Evolutionary conservation across 108 stramenopile species (phyloP), one percentile per base, ranked within the genome.

Genomic region (Cyclostephanos invisitatus): DNA sequence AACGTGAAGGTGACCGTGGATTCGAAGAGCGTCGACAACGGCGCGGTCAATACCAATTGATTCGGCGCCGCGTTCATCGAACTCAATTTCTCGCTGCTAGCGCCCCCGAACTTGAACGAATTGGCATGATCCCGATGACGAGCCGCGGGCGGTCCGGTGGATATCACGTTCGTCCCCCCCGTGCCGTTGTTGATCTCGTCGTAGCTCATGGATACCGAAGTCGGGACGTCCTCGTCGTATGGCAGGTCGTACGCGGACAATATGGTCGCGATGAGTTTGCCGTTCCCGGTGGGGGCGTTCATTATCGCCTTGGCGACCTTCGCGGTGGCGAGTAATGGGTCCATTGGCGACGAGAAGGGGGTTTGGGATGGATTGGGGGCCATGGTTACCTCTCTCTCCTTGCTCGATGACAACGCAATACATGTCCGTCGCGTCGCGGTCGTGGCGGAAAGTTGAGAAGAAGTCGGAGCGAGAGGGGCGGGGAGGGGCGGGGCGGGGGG

Each of bases 211-310:
- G 76, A 76, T 18, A 89, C 85, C 40, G 78, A 63, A 2, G 59
- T 68, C 32, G 89, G 89, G 2, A 75, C 81, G 36, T 84, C 84
- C n/a, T 74, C 24, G 48, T 47, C 60, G 38, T 80, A 32, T 18
- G 89, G 90, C 10, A 90, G 68, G 59, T 93, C 92, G 62, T 91
- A 93, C 29, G 84, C 87, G 12, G 85, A 85, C 2, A 93, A 73
- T 47, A 93, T 79, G 5, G 75, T 75, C 38, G 84, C 87, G 47
- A 77, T 63, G 55, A 92, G 72, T 14, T 64, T 64, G 29, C 90
- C 90, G 63, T 83, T 83, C 17, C 71, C 66, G 36, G 78, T 80
- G 48, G 75, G 80, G 1, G 78, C 62, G 24, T 42, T 48, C 72
- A 80, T 73, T 32, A 80, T 80, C 12, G 78, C 78, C 55, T 80